Evolutionary conservation across 805 yeast species (phyloP).

Genomic region (Kodamaea jinghongensis): DNA sequence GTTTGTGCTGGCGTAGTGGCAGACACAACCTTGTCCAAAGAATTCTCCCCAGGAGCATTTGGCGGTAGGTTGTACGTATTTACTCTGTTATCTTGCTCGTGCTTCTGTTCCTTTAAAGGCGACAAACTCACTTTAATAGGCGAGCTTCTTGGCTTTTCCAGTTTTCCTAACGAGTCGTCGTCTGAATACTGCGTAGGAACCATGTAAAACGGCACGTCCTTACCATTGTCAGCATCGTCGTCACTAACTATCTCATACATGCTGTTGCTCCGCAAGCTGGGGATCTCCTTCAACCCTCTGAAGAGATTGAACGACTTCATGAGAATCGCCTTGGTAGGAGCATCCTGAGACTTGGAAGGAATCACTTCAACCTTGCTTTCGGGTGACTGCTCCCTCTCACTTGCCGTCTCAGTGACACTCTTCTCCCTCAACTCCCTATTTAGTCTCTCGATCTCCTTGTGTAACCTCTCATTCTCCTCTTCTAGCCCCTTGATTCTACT

Average conservation of each 20-base stretch:
- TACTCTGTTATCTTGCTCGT: too few relatives aligned
- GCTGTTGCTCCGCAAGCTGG: conserved; percentile 12
- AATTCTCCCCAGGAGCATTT: conserved; percentile 1
- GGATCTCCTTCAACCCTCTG: conserved; percentile 9
- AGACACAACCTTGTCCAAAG: conserved; percentile 14
- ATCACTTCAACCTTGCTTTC: neutral
- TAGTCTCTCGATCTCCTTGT: conserved; percentile 4
- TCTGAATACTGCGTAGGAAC: conserved; percentile 29
- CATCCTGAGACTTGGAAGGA: neutral
- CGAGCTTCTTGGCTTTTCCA: conserved; percentile 2
- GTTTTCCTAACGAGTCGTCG: conserved; percentile 12
- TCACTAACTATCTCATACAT: conserved; percentile 3
- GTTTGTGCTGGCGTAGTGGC: neutral
- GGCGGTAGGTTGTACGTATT: too few relatives aligned
- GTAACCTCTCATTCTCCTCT: conserved; percentile 1
- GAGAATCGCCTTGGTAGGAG: neutral
- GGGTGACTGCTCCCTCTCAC: neutral
- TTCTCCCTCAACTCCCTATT: conserved; percentile 1
- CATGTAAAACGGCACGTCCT: conserved; percentile 16
- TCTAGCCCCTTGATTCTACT: conserved; percentile 1
- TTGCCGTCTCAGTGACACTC: neutral
- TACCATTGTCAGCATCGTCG: conserved; percentile 6
- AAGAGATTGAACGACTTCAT: conserved; percentile 5
- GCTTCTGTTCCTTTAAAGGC: neutral
- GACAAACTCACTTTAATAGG: neutral